Evolutionary conservation across 768 basidiomycete genomes (phyloP).

Genomic region (Lactifluus hygrophoroides): DNA sequence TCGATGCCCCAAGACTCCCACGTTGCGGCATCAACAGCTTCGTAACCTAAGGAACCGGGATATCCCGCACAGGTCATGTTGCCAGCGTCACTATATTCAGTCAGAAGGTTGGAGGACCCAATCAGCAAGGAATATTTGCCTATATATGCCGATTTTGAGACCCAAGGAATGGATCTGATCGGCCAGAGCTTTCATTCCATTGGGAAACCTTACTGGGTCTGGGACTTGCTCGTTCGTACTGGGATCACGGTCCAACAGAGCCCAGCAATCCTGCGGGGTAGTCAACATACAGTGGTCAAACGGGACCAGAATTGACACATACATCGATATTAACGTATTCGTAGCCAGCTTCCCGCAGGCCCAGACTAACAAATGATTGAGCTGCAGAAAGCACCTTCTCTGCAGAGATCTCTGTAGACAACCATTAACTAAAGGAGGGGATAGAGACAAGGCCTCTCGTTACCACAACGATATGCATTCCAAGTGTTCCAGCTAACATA

Average conservation of each 20-base stretch:
- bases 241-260: conserved; percentile 19
- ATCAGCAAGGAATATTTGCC: conserved; percentile 24
- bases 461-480: conserved; percentile 19
- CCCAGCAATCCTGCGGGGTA: conserved; percentile 16
- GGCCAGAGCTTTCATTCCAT: conserved; percentile 40
- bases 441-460: neutral
- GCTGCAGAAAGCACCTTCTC: conserved; percentile 9
- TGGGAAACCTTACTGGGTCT: conserved; percentile 45
- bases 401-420: conserved; percentile 7
- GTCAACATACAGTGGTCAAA: neutral
- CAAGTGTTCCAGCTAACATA: conserved; percentile 15
- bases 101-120: neutral
- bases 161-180: conserved; percentile 38
- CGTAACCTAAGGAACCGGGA: conserved; percentile 47
- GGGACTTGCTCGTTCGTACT: conserved; percentile 37
- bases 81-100: conserved; percentile 39
- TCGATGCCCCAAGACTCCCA: conserved; percentile 49
- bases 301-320: neutral
- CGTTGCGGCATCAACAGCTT: conserved; percentile 42
- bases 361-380: conserved; percentile 13
- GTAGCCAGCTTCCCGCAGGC: conserved; percentile 16
- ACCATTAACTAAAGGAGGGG: neutral
- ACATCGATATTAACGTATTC: conserved; percentile 20
- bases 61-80: conserved; percentile 44
- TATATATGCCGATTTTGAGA: conserved; percentile 45